Percentiles rank a stretch among this genome's conserved stretches.
phyloP scores from a whole-genome alignment of 192 early-diverging fungal species.

The Dimargaris cristalligena region DNA sequence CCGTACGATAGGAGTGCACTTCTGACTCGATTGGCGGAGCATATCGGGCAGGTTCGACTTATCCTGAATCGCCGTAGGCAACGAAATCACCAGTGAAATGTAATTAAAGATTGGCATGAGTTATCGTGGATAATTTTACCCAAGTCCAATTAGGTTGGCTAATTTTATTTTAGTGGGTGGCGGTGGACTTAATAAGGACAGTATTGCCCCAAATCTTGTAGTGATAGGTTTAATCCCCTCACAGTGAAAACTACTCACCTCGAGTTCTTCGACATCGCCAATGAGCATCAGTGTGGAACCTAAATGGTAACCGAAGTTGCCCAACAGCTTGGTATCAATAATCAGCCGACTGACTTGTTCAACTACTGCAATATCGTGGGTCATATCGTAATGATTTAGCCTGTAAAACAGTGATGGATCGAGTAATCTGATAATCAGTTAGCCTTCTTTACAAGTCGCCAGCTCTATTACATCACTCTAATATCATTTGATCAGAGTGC shows the following conservation, averaged over 20 bases:
- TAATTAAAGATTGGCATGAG: neutral
- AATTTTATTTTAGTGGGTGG: too few relatives aligned
- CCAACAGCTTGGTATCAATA: neutral
- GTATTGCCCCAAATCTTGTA: neutral
- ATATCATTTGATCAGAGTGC: neutral
- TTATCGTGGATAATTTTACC: too few relatives aligned
- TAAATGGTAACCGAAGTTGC: neutral
- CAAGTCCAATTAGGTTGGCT: too few relatives aligned
- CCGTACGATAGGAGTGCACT: neutral
- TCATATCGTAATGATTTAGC: neutral
- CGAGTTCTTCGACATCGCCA: neutral
- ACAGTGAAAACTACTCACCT: neutral
- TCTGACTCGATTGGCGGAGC: neutral
- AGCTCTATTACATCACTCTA: neutral
- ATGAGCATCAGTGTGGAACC: neutral
- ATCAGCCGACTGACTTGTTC: neutral
- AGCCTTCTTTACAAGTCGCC: neutral
- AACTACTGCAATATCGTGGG: neutral
- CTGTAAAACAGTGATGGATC: neutral
- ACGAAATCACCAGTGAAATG: neutral
- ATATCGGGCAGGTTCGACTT: neutral
- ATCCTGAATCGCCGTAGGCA: neutral
- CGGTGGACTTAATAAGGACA: too few relatives aligned
- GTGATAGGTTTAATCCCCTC: neutral
- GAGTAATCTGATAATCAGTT: neutral